Base-by-base conservation (phyloP, 176 grass and related monocot genomes). In the Secale cereale region DNA sequence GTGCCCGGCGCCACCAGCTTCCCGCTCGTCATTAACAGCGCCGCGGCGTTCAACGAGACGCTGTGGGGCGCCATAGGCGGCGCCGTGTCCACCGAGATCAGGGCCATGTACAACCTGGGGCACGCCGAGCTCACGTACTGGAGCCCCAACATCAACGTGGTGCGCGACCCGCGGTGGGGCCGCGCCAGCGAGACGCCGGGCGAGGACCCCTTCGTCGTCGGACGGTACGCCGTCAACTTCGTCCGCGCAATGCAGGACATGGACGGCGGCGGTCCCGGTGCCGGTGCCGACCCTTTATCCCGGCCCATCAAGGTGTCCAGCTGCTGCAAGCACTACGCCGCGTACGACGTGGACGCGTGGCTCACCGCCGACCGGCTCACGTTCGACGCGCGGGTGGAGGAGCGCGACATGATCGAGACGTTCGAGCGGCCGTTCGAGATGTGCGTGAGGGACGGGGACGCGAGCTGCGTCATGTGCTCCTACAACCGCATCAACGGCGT, bases 321-420 rank as follows among this genome's bases (percentile, higher is more conserved):
- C 82, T 94, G 92, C 81, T 94, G 92, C 89, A 94, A 94, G 89
- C 92, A 94, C 79, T 94, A 89, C 78, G 83, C 89, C 10, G 92
- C 92, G 27, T 94, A 94, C 64, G 92, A 94, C 67, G 31, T 94
- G 10, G 92, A 91, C 72, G 41, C 56, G 37, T 91, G 87, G 89
- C 37, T 85, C 68, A 39, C 85, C 13, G 39, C 76, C 15, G 78
- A 89, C 71, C 89, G 89, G 0, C 76, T 57, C 25, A 89, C 92
- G 29, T 91, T 94, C 92, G 78, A 94, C 36, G 84, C 89, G 25
- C 41, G 40, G 46, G 92, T 94, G 0, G 20, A 80, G 63, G 85
- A 94, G 63, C 92, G 88, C 64, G 89, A 94, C 77, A 82, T 94
- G 87, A 48, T 70, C 14, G 92, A 94, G 73, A 94, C 92, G 8